Conservation (phyloP, 2,329 filamentous ascomycete genomes). For the Dothideomycetes sp. region DNA sequence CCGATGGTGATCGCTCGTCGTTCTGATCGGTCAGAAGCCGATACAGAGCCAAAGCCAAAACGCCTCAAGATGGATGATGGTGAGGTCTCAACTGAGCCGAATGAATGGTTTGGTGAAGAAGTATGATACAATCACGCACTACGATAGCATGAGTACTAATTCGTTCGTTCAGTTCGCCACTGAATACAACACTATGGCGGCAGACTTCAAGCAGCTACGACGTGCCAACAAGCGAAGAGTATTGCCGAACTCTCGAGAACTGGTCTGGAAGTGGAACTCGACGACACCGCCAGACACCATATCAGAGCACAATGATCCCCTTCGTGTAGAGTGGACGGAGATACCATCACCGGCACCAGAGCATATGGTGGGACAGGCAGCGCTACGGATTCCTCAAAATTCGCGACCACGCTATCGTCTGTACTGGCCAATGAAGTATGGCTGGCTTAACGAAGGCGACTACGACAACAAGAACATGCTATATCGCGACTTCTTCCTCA, state of each 20-base stretch:
- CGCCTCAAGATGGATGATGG: slow-evolving; percentile 51
- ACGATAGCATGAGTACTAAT: not conserved
- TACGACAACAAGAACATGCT: slow-evolving; percentile 71
- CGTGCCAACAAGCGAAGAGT: slow-evolving; percentile 89
- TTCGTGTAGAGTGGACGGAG: slow-evolving; percentile 94
- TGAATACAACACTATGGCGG: slow-evolving; percentile 68
- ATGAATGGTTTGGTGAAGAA: slow-evolving; percentile 83
- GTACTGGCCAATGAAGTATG: slow-evolving; percentile 81
- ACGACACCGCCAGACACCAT: slow-evolving; percentile 76
- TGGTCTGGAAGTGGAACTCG: slow-evolving; percentile 89
- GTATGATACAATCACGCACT: slow-evolving; percentile 26
- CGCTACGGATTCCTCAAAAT: slow-evolving; percentile 76
- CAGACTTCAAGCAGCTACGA: slow-evolving; percentile 83
- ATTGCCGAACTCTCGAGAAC: slow-evolving; percentile 91
- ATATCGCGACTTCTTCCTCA: slow-evolving; percentile 75
- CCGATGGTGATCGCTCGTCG: slow-evolving; percentile 85
- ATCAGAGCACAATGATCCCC: slow-evolving; percentile 84
- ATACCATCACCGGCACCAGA: slow-evolving; percentile 56
- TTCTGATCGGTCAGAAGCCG: slow-evolving; percentile 52
- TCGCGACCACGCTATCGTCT: slow-evolving; percentile 84
- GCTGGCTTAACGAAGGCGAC: slow-evolving; percentile 82
- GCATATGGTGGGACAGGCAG: slow-evolving; percentile 72
- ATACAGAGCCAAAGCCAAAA: slow-evolving; percentile 74
- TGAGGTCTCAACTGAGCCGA: slow-evolving; percentile 42
- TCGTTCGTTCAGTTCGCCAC: slow-evolving; percentile 39